phyloP scores from a whole-genome alignment of 768 basidiomycete species.

The Auriscalpium vulgare region DNA sequence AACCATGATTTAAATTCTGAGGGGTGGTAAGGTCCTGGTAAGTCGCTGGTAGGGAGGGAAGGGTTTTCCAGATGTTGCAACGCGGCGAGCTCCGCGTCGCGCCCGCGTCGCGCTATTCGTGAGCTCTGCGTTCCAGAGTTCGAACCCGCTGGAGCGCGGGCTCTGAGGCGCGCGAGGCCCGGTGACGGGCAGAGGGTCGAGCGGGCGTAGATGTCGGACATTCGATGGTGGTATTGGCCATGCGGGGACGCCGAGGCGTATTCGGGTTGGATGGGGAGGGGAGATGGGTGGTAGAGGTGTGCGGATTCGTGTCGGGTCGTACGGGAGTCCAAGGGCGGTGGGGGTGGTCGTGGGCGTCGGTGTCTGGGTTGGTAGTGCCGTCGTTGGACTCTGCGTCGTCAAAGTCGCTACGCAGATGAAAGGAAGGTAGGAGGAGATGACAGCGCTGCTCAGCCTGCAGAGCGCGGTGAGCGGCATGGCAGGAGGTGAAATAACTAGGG shows the following conservation, averaged over 20 bases:
- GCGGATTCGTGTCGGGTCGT: no score
- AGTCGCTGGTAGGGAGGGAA: no score
- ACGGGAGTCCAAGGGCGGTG: no score
- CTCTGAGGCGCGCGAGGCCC: not conserved
- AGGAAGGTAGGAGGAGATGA: no score
- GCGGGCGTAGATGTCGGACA: not conserved
- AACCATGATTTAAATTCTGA: no score
- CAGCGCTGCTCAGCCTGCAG: no score
- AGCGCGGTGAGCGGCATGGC: not conserved
- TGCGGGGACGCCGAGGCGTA: conserved; percentile 1
- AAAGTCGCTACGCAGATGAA: no score
- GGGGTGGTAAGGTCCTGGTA: no score
- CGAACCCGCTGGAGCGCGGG: not conserved
- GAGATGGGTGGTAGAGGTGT: not conserved
- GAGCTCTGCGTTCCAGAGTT: not conserved
- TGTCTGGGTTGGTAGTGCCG: conserved; percentile 4
- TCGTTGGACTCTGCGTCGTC: conserved; percentile 7
- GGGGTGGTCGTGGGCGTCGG: no score
- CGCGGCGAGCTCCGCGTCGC: conserved; percentile 22
- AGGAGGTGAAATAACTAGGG: no score
- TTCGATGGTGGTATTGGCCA: conserved; percentile 13
- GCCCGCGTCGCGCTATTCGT: conserved; percentile 13
- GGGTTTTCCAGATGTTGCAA: conserved; percentile 19
- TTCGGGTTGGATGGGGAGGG: not conserved
- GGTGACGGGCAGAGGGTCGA: not conserved